Percentiles rank a stretch among this genome's conserved stretches.
These are phyloP conservation scores for Physaria fendleri DNA, from an alignment of 345 rosid species.

Conservation along the genomic window DNA sequence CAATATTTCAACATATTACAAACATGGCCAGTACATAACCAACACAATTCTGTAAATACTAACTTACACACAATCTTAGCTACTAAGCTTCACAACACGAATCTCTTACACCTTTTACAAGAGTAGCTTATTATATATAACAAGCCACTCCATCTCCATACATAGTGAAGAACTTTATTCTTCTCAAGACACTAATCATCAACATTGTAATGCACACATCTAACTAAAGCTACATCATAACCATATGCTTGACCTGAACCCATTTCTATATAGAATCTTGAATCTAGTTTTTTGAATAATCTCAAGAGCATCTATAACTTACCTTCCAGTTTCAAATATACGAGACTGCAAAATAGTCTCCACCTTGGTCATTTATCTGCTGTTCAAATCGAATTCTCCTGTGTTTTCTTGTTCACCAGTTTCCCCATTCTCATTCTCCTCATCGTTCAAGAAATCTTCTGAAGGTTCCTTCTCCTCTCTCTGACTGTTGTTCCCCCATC, in stretches of 20 bases:
- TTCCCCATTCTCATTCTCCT: constrained; percentile 84
- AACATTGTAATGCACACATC: not conserved
- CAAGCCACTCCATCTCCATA: constrained; percentile 3
- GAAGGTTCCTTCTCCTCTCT: constrained; percentile 94
- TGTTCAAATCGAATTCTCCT: constrained; percentile 88
- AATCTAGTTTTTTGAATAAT: not conserved
- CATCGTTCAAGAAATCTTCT: constrained; percentile 94
- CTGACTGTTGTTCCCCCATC: constrained; percentile 78
- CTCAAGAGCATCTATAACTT: not conserved
- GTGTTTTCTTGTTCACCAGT: constrained; percentile 51
- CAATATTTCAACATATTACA: not conserved
- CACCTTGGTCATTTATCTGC: constrained; percentile 33
- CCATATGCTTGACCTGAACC: not conserved
- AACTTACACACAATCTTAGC: not conserved
- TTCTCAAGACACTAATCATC: constrained; percentile 3
- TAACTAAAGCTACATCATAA: constrained; percentile 3
- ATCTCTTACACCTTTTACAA: constrained; percentile 2
- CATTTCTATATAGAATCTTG: not conserved
- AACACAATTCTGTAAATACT: not conserved
- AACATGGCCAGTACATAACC: not conserved
- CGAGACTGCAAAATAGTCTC: not conserved
- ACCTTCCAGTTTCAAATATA: not conserved
- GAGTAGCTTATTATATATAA: not conserved
- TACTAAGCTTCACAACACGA: not conserved
- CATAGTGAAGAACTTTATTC: not conserved